Conservation (phyloP, 2,329 filamentous ascomycete genomes). For the Sporothrix inflata region DNA sequence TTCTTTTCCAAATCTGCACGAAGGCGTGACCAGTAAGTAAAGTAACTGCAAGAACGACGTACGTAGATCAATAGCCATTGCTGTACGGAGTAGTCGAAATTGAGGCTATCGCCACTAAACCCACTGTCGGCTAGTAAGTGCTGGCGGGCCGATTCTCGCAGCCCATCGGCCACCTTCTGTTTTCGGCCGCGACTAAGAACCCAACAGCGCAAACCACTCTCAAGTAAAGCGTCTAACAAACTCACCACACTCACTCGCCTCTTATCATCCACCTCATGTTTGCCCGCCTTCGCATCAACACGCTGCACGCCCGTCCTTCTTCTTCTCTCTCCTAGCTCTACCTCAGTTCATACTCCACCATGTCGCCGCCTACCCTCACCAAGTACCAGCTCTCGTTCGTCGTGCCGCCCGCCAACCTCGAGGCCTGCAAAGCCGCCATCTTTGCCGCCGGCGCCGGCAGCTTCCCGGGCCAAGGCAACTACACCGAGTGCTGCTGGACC, state of each 20-base stretch:
- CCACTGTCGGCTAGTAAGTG: not conserved
- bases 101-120: not conserved
- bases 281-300: not conserved
- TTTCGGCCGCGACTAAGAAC: slow-evolving; percentile 3
- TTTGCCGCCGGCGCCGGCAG: slow-evolving; percentile 62
- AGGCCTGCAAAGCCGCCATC: slow-evolving; percentile 58
- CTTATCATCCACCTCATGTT: not conserved
- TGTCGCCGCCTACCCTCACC: not conserved
- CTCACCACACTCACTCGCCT: not conserved
- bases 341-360: not conserved
- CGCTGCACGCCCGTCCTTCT: not conserved
- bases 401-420: slow-evolving; percentile 41
- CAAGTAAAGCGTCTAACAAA: not conserved
- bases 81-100: no score
- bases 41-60: no score
- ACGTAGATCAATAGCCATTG: no score
- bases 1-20: not conserved
- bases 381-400: slow-evolving; percentile 28
- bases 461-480: slow-evolving; percentile 52
- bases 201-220: not conserved
- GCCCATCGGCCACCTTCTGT: not conserved
- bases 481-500: slow-evolving; percentile 59
- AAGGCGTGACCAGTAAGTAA: not conserved
- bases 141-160: not conserved
- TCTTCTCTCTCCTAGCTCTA: not conserved